A percentile compares a stretch with the other conserved stretches of the same genome.
phyloP scores from a whole-genome alignment of 2,329 filamentous ascomycete genomes.

The Beauveria brongniartii region DNA sequence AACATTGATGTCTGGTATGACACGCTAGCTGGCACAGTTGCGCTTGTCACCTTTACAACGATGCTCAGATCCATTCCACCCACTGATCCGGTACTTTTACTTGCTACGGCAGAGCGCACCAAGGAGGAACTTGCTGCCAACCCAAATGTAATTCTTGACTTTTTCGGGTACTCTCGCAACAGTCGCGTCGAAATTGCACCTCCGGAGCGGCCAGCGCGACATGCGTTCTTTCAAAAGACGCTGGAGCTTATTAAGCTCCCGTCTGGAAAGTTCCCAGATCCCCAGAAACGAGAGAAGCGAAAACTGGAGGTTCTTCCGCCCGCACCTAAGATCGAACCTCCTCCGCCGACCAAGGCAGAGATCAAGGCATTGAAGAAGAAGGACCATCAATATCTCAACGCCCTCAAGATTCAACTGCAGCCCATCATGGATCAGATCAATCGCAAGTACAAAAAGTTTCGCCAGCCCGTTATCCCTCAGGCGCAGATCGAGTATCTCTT shows the following conservation, averaged over 20 bases:
- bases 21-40: constrained; percentile 51
- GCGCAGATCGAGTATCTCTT: constrained; percentile 71
- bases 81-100: constrained; percentile 78
- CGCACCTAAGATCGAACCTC: constrained; percentile 63
- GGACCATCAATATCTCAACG: constrained; percentile 77
- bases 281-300: constrained; percentile 76
- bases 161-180: constrained; percentile 79
- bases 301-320: constrained; percentile 68
- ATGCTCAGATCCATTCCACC: constrained; percentile 78
- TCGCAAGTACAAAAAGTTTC: constrained; percentile 79
- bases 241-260: constrained; percentile 69
- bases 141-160: constrained; percentile 56
- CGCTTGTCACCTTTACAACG: constrained; percentile 73
- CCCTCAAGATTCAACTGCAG: constrained; percentile 81
- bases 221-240: constrained; percentile 70
- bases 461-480: constrained; percentile 69
- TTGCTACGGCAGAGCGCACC: constrained; percentile 73
- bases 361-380: constrained; percentile 70
- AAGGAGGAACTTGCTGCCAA: constrained; percentile 47
- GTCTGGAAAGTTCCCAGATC: constrained; percentile 81
- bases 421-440: constrained; percentile 98
- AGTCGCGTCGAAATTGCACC: constrained; percentile 65
- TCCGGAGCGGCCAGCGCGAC: constrained; percentile 58
- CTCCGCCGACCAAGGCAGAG: constrained; percentile 66
- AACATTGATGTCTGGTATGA: constrained; percentile 83